Percentiles rank a stretch among this genome's conserved stretches.
Conservation (phyloP, 257 asterid species). For the Penstemon newberryi region DNA sequence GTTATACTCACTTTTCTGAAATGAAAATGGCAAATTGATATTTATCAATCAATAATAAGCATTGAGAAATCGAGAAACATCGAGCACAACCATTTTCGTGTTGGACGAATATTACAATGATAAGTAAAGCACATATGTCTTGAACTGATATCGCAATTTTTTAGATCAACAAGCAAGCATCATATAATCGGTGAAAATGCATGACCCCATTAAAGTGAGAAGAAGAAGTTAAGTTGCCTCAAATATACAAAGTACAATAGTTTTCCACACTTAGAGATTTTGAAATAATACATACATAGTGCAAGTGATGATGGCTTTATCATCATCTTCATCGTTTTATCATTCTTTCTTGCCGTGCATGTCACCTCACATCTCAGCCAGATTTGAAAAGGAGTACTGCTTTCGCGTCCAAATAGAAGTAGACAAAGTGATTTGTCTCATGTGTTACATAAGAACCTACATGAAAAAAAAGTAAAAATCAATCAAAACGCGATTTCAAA, state of each 20-base stretch:
- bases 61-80: background rate
- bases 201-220: background rate
- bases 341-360: constrained; percentile 24
- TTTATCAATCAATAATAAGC: background rate
- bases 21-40: background rate
- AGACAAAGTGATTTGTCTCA: constrained; percentile 97
- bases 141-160: background rate
- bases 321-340: constrained; percentile 29
- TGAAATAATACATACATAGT: constrained; percentile 49
- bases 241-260: constrained; percentile 55
- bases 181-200: constrained; percentile 9
- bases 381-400: constrained; percentile 96
- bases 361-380: constrained; percentile 54
- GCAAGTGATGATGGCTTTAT: constrained; percentile 31
- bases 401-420: constrained; percentile 95
- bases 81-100: background rate
- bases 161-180: background rate
- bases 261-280: constrained; percentile 36
- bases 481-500: constrained; percentile 21
- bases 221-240: constrained; percentile 24
- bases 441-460: constrained; percentile 97
- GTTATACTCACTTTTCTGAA: no score
- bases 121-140: background rate
- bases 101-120: background rate
- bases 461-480: constrained; percentile 14